Evolutionary conservation across 1,139 yeast genomes (phyloP).

Genomic region (Ogataea hybrid): DNA sequence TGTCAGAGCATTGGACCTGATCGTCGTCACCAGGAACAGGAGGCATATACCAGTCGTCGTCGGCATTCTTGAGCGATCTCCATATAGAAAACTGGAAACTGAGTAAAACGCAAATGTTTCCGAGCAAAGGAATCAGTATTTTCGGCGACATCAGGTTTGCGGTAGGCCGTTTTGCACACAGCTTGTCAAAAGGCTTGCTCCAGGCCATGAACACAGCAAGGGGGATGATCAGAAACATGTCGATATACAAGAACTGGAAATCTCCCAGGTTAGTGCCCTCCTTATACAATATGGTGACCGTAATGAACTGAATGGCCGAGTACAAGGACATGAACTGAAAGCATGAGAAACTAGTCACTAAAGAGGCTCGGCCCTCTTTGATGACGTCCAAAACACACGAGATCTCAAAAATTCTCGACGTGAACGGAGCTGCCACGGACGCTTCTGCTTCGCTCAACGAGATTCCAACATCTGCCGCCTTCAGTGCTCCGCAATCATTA

Average conservation of each 20-base stretch:
- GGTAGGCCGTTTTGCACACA: constrained; percentile 79
- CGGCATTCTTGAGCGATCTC: constrained; percentile 46
- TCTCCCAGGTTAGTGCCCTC: constrained; percentile 96
- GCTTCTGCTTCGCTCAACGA: constrained; percentile 98
- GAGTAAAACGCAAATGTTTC: constrained; percentile 64
- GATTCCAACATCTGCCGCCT: constrained; percentile 96
- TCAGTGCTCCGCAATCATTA: constrained; percentile 96
- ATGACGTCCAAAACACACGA: constrained; percentile 91
- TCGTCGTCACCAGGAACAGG: constrained; percentile 83
- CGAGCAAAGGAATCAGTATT: constrained; percentile 73
- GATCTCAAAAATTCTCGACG: constrained; percentile 84
- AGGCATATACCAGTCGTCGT: constrained; percentile 69
- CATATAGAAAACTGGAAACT: constrained; percentile 69
- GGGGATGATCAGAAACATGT: constrained; percentile 83
- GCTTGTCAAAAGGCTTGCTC: constrained; percentile 71
- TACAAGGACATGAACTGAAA: constrained; percentile 97
- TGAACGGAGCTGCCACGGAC: constrained; percentile 97
- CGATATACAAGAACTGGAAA: constrained; percentile 93
- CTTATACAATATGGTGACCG: constrained; percentile 81
- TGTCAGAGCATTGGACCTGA: constrained; percentile 83
- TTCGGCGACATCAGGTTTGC: constrained; percentile 92
- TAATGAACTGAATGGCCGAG: constrained; percentile 91
- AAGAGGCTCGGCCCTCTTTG: constrained; percentile 89
- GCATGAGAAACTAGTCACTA: constrained; percentile 93
- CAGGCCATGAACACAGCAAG: constrained; percentile 97